Base-by-base conservation (phyloP, 805 yeast genomes). In the Schwanniomyces vanrijiae region DNA sequence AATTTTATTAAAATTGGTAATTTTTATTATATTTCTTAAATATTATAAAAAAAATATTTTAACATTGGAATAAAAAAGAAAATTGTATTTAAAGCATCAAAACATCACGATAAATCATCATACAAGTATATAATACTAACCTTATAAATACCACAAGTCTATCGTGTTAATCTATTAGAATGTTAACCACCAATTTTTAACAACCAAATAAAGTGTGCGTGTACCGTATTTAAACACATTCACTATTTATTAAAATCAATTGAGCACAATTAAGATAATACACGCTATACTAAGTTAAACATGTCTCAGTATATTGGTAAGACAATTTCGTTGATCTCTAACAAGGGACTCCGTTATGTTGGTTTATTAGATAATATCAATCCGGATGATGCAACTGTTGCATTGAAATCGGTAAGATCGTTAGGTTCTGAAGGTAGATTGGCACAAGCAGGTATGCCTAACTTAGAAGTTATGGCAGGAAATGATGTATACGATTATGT, bases 231-330 rank as follows among this genome's bases (percentile, higher is more conserved):
- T 19, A 22, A 7, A 14, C 24, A 18, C 22, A 7, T 37, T 19
- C 26, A 22, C 20, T 20, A 18, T 7, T 31, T 14, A n/a, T 14
- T 31, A 31, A 31, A 31, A 3, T 14, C 35, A 31, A 14, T 7
- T 8, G 16, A 16, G 13, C 2, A 31, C 3, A 8, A 14, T 2
- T 9, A 31, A 31, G 35, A 29, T 14, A 9, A 31, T n/a, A 14
- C 2, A n/a, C 2, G 9, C 2, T 14, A 14, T 31, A 14, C 10
- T 31, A 25, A 31, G 24, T 31, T 18, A 13, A 47, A 16, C 19
- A 94, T 94, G 98, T 86, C 97, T 40, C 90, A 90, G 61, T 91
- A 86, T 67, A 87, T 90, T 55, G 98, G 98, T 8, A 89, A 89
- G 65, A 85, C 92, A 43, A 89, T 90, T 56, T 83, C 94, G 21